These are phyloP conservation scores for Aschersonia sp. DNA, from an alignment of 2,329 filamentous ascomycete genomes.

Conservation along the genomic window DNA sequence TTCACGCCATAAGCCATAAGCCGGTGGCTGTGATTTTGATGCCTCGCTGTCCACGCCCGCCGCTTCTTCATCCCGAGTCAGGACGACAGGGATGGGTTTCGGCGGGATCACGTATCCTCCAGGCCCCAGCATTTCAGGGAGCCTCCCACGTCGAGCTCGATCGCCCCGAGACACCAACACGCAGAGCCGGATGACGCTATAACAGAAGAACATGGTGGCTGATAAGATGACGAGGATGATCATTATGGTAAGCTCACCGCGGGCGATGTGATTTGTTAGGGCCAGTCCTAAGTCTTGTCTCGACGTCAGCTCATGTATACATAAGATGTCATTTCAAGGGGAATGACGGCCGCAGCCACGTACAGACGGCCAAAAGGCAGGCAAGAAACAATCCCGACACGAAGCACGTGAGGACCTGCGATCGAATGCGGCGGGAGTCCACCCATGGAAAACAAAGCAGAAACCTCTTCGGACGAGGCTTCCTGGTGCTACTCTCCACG, in stretches of 20 bases:
- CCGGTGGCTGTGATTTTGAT: conserved; percentile 53
- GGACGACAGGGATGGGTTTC: conserved; percentile 61
- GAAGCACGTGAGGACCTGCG: conserved; percentile 44
- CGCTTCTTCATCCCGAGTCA: conserved; percentile 61
- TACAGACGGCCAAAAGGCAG: conserved; percentile 50
- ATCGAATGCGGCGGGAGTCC: conserved; percentile 35
- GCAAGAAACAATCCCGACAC: conserved; percentile 50
- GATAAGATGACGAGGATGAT: conserved; percentile 65
- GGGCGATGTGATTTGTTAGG: conserved; percentile 46
- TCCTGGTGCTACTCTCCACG: background rate
- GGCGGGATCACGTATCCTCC: conserved; percentile 56
- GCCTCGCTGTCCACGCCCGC: conserved; percentile 39
- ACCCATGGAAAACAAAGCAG: conserved; percentile 41
- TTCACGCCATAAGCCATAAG: conserved; percentile 73
- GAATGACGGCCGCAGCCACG: conserved; percentile 17
- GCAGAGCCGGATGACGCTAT: conserved; percentile 60
- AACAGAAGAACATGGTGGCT: conserved; percentile 66
- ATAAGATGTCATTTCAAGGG: too few relatives aligned
- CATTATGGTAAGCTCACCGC: conserved; percentile 63
- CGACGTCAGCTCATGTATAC: too few relatives aligned
- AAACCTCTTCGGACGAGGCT: conserved; percentile 21
- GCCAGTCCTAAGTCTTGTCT: conserved; percentile 55
- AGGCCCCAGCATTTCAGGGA: conserved; percentile 33
- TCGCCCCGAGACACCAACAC: conserved; percentile 44
- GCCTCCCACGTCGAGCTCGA: conserved; percentile 9